Conservation (phyloP, 371 early-diverging fungal species). For the Apophysomyces elegans region DNA sequence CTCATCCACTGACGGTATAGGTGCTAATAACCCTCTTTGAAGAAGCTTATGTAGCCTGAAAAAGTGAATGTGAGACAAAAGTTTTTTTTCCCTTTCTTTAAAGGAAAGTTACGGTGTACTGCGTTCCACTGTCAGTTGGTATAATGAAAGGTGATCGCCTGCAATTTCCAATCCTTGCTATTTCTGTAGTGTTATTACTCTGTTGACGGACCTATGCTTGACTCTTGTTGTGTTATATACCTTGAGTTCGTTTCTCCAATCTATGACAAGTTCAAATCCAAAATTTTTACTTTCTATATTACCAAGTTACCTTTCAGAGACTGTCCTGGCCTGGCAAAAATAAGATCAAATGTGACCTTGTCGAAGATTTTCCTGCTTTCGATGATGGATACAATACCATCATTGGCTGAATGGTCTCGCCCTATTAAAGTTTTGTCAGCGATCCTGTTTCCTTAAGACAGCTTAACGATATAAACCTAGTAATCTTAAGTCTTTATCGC, state of each 20-base stretch:
- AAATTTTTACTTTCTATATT: not conserved
- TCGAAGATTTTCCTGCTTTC: constrained; percentile 63
- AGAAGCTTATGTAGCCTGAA: constrained; percentile 60
- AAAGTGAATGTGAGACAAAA: not conserved
- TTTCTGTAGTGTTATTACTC: not conserved
- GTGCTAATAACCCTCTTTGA: constrained; percentile 33
- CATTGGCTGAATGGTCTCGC: constrained; percentile 72
- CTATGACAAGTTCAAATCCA: constrained; percentile 12
- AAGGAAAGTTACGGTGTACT: constrained; percentile 69
- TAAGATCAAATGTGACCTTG: constrained; percentile 81
- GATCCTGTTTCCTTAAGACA: constrained; percentile 16
- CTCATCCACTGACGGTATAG: constrained; percentile 56
- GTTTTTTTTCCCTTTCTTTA: not conserved
- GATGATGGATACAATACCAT: constrained; percentile 60
- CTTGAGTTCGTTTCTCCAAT: constrained; percentile 72
- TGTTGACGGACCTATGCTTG: not conserved
- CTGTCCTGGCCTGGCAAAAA: constrained; percentile 85
- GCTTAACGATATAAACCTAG: constrained; percentile 21
- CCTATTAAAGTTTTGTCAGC: constrained; percentile 42
- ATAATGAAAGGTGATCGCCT: constrained; percentile 74
- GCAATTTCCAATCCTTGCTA: constrained; percentile 59
- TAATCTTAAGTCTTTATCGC: constrained; percentile 52
- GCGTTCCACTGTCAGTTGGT: constrained; percentile 85
- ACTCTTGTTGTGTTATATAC: constrained; percentile 17
- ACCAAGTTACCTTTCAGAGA: constrained; percentile 35